phyloP scores from a whole-genome alignment of 2,329 filamentous ascomycete genomes.

The Didymella glomerata region DNA sequence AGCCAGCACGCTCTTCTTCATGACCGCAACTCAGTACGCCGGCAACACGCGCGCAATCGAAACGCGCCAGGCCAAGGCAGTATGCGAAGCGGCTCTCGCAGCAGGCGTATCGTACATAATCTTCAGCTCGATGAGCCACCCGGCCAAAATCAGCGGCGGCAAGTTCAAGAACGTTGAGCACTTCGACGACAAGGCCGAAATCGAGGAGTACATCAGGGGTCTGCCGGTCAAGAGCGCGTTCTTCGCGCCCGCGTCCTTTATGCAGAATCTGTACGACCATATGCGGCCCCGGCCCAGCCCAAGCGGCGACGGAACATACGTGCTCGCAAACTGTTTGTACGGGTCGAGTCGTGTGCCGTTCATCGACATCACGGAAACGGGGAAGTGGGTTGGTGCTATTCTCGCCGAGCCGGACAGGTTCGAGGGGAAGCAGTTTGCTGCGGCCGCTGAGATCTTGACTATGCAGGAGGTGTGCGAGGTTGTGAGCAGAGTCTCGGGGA shows the following conservation, averaged over 20 bases:
- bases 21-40: slow-evolving; percentile 37
- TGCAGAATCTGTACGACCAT: slow-evolving; percentile 57
- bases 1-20: slow-evolving; percentile 34
- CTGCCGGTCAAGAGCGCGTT: slow-evolving; percentile 62
- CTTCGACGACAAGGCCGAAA: slow-evolving; percentile 66
- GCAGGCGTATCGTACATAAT: slow-evolving; percentile 52
- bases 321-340: slow-evolving; percentile 25
- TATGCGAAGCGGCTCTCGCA: slow-evolving; percentile 46
- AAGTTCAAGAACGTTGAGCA: slow-evolving; percentile 52
- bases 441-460: slow-evolving; percentile 53
- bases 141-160: slow-evolving; percentile 42
- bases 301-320: slow-evolving; percentile 37
- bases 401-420: slow-evolving; percentile 56
- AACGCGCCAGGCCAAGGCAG: slow-evolving; percentile 34
- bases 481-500: slow-evolving; percentile 54
- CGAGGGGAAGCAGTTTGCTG: slow-evolving; percentile 56
- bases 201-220: slow-evolving; percentile 63
- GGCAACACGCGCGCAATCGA: slow-evolving; percentile 38
- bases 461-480: slow-evolving; percentile 52
- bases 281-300: slow-evolving; percentile 29
- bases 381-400: slow-evolving; percentile 55
- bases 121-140: slow-evolving; percentile 47
- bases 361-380: slow-evolving; percentile 59
- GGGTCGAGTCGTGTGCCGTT: slow-evolving; percentile 50
- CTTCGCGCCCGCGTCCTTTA: slow-evolving; percentile 64